Evolutionary conservation across 106 monocot species (phyloP).

Genomic region (Platanthera guangdongensis): DNA sequence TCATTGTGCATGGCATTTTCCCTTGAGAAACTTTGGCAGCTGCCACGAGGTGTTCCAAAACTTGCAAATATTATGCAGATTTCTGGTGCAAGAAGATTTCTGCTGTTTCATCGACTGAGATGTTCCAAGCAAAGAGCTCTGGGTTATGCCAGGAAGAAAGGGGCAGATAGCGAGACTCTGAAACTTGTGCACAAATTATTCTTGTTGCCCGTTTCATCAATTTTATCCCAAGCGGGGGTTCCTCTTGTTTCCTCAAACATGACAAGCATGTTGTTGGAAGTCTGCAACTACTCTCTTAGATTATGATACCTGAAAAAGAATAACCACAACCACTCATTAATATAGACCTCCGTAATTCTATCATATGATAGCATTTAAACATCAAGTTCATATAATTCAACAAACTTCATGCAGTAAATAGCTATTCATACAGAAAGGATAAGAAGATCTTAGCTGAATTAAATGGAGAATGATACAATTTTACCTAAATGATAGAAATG

Average conservation of each 20-base stretch:
- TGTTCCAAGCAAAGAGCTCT: conserved; percentile 20
- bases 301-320: conserved; percentile 81
- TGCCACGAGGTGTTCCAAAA: conserved; percentile 68
- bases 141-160: conserved; percentile 53
- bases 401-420: no score
- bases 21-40: conserved; percentile 51
- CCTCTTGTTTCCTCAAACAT: conserved; percentile 82
- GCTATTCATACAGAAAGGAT: no score
- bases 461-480: background rate
- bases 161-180: conserved; percentile 66
- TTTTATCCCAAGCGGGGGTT: conserved; percentile 57
- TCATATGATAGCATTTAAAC: no score
- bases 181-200: conserved; percentile 57
- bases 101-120: conserved; percentile 11
- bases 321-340: background rate
- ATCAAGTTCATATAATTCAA: no score
- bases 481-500: conserved; percentile 8
- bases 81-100: conserved; percentile 48
- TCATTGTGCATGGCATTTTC: conserved; percentile 67
- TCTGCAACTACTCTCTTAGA: conserved; percentile 70
- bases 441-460: background rate
- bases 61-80: conserved; percentile 78
- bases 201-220: conserved; percentile 37
- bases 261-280: conserved; percentile 66
- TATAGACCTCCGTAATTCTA: background rate